Evolutionary conservation across 495 filamentous ascomycete species (phyloP).

Genomic region (Hypoxylon cercidicola): DNA sequence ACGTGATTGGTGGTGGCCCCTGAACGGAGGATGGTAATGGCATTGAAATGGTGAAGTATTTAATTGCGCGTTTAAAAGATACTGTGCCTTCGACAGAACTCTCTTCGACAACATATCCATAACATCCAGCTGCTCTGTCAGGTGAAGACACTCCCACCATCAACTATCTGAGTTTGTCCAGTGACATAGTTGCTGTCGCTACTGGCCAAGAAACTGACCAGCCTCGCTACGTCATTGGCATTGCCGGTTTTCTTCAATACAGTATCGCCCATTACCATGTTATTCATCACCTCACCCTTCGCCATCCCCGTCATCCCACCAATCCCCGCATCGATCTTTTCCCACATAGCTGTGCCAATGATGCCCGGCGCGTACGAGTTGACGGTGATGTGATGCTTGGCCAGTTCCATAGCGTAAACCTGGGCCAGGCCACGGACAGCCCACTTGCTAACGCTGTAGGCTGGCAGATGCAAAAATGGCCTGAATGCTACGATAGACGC

Average conservation of each 20-base stretch:
- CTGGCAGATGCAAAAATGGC: constrained; percentile 60
- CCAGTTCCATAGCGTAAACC: constrained; percentile 68
- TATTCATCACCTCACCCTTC: constrained; percentile 63
- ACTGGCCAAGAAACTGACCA: constrained; percentile 67
- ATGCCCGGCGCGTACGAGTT: constrained; percentile 73
- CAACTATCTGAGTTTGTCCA: constrained; percentile 69
- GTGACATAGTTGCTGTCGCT: constrained; percentile 68
- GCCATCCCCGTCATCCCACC: constrained; percentile 54
- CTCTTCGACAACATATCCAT: background rate
- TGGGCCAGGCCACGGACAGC: constrained; percentile 69
- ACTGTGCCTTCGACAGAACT: too few relatives aligned
- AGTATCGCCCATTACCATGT: constrained; percentile 57
- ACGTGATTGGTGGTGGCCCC: background rate
- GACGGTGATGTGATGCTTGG: constrained; percentile 66
- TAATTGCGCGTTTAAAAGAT: too few relatives aligned
- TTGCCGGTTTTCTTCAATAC: constrained; percentile 61
- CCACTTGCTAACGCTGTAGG: constrained; percentile 69
- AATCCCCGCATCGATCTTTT: constrained; percentile 64
- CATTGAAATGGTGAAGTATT: too few relatives aligned
- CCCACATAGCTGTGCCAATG: constrained; percentile 71
- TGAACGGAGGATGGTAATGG: too few relatives aligned
- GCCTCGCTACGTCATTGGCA: constrained; percentile 67
- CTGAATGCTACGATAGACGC: constrained; percentile 67
- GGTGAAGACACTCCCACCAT: constrained; percentile 67
- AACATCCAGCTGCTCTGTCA: constrained; percentile 16